These are phyloP conservation scores for Claviceps cyperi DNA, from an alignment of 2,329 filamentous ascomycete species.

Conservation along the genomic window DNA sequence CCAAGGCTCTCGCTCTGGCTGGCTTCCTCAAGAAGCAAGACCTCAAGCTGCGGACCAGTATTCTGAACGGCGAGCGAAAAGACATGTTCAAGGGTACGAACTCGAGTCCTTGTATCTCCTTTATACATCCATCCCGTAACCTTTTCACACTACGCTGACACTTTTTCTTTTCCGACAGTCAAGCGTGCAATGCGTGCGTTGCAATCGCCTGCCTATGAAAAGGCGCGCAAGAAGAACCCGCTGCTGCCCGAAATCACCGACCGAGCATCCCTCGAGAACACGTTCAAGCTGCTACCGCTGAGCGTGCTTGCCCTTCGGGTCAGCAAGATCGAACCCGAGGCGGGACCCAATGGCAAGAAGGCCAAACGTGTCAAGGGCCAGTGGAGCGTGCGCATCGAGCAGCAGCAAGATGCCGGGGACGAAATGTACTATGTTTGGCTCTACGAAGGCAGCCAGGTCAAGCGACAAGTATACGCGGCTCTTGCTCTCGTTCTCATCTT, in stretches of 20 bases:
- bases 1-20: constrained; percentile 75
- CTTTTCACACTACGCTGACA: background rate
- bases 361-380: constrained; percentile 86
- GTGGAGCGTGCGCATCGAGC: constrained; percentile 91
- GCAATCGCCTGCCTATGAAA: constrained; percentile 76
- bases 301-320: constrained; percentile 90
- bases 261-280: constrained; percentile 77
- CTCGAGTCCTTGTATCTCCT: background rate
- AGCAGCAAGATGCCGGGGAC: constrained; percentile 78
- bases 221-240: constrained; percentile 79
- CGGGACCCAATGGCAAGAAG: constrained; percentile 49
- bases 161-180: constrained; percentile 40
- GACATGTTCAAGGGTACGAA: constrained; percentile 85
- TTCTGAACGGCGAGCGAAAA: constrained; percentile 90
- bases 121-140: background rate
- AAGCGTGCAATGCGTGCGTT: constrained; percentile 90
- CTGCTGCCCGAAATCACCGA: constrained; percentile 79
- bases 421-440: constrained; percentile 95
- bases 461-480: constrained; percentile 79
- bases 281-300: constrained; percentile 87
- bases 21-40: constrained; percentile 75
- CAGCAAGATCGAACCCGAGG: constrained; percentile 55
- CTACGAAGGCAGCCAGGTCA: constrained; percentile 87
- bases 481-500: constrained; percentile 76
- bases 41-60: constrained; percentile 78